Base-by-base conservation (phyloP, 169 alveolate species). In the Eimeria acervulina region DNA sequence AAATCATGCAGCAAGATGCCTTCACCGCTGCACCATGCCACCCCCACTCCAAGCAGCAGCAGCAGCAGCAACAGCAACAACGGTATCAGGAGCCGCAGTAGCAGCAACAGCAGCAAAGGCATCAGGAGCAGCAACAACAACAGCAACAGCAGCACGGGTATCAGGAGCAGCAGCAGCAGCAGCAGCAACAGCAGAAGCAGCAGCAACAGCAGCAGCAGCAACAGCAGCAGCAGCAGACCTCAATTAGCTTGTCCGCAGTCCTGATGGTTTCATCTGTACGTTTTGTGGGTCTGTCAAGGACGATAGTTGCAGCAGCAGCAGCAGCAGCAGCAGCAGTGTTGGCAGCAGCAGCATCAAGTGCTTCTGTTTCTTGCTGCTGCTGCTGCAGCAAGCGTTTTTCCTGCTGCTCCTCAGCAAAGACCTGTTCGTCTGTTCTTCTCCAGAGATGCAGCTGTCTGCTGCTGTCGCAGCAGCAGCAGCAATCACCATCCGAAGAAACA, bases 341-440 rank as follows among this genome's bases (percentile, higher is more conserved):
- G 19, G 44, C 83, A 33, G 81, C 84, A 15, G 63, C 95, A 3
- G 72, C 95, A 19, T 89, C 96, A 23, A 80, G 87, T 51, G 94
- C 66, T 13, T 63, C 52, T 21, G 97, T 85, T 28, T 96, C 95
- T 23, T 52, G 72, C 80, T 92, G 96, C 21, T 83, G 72, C 63
- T 23, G 90, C 76, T 80, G 42, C 52, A 92, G 95, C 83, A 95
- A 36, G n/a, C 91, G 80, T 55, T 59, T 33, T 88, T 96, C 95
- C 63, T 84, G 76, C 84, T 96, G 96, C 61, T 96, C 97, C 61
- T 91, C 96, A 6, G 89, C 87, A 70, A 96, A 96, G 90, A 96
- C 28, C 74, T 96, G 97, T 59, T 96, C 96, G 28, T 59, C 85
- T 7, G 96, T 92, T 15, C 96, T 76, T 23, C 96, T 51, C 97